phyloP scores from a whole-genome alignment of 2,329 filamentous ascomycete genomes.

The Rhinocladiella mackenziei region DNA sequence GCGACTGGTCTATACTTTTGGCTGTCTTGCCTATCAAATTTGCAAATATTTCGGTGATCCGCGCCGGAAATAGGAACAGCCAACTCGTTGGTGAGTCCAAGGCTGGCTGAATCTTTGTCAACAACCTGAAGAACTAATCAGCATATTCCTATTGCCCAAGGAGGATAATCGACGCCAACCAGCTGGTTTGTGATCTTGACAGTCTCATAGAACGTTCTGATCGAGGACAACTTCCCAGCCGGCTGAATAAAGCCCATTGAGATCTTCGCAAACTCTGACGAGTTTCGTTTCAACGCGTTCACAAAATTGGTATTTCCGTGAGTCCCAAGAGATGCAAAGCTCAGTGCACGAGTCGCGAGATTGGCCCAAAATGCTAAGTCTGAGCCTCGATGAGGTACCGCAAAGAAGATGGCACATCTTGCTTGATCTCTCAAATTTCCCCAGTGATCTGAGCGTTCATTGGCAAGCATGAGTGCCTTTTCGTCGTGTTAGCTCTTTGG shows the following conservation, averaged over 20 bases:
- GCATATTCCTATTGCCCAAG: no score
- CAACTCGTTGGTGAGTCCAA: slow-evolving; percentile 3
- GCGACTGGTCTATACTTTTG: slow-evolving; percentile 7
- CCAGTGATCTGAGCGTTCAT: no score
- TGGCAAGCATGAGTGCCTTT: background rate
- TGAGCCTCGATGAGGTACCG: no score
- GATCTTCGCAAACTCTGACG: slow-evolving; percentile 4
- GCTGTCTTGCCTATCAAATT: slow-evolving; percentile 1
- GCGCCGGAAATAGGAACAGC: slow-evolving; percentile 4
- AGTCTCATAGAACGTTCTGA: slow-evolving; percentile 9
- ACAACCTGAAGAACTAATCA: no score
- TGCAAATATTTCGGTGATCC: slow-evolving; percentile 6
- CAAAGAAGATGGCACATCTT: no score
- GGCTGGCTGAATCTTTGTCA: slow-evolving; percentile 4
- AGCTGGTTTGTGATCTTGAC: slow-evolving; percentile 4
- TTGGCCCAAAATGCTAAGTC: no score
- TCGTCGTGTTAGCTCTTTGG: background rate
- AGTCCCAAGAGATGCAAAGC: no score
- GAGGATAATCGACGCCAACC: no score
- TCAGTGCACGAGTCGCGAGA: no score
- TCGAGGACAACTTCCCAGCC: background rate
- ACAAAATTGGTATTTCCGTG: no score
- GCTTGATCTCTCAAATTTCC: no score
- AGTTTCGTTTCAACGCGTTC: background rate
- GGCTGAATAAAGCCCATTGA: slow-evolving; percentile 6